Base-by-base conservation (phyloP, 306 rosid species). In the Gleditsia sinensis region DNA sequence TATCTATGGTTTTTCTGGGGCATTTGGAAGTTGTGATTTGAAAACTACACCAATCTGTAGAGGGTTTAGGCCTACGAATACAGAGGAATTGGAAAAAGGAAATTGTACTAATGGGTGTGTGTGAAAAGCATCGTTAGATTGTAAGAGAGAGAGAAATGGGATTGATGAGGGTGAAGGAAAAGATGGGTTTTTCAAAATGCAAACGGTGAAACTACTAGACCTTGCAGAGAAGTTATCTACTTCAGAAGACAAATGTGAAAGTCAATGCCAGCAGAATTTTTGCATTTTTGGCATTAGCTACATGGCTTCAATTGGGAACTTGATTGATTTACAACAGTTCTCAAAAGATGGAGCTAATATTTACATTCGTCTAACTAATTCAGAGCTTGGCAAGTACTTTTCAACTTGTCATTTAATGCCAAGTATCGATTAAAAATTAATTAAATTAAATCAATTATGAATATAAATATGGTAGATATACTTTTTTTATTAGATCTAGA, bases 31-130 rank as follows among this genome's bases (percentile, higher is more conserved):
- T 0, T 82, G 86, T 34, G 55, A 46, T 37, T 2, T 36, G 0
- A 16, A 25, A 10, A 25, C 0, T 0, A 21, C 45, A 12, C 74
- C 89, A 0, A 1, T 55, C 14, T 82, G 89, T 14, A 46, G 6
- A 3, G 87, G 87, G 32, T 85, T 79, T 32, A 27, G 4, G 9
- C 75, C 85, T 0, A 80, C 13, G 16, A 66, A 78, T 7, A 11
- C 0, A 3, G 21, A 57, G 7, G 78, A 51, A 0, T 80, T 85
- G 85, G 57, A 65, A 1, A 9, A 0, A 0, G 40, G 54, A 0
- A 49, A 51, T 19, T 76, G 79, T 74, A 62, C 68, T 0, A 49
- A 13, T 28, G 81, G 87, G 5, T 86, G 83, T 57, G 51, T 64
- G 43, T 67, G 72, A 7, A 32, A 2, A 20, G 19, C 27, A 7